Evolutionary conservation across 1,284 basidiomycete species (phyloP).

Genomic region (Agroathelia rolfsii): DNA sequence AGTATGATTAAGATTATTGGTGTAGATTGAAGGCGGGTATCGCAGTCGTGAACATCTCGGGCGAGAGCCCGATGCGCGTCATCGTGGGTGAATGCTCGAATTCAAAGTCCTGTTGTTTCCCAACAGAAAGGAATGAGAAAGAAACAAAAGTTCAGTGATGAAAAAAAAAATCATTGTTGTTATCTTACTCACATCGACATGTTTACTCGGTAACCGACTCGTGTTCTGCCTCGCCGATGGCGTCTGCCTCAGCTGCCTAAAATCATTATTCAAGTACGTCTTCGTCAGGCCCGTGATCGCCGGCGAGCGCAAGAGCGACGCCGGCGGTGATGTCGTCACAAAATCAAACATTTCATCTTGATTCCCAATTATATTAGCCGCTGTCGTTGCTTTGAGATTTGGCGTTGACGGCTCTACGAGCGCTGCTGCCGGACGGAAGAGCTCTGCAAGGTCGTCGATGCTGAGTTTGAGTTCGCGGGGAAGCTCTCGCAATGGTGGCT

Average conservation of each 20-base stretch:
- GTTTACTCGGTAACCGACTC: conserved; percentile 71
- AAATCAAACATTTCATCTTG: conserved; percentile 27
- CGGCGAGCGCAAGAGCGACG: conserved; percentile 59
- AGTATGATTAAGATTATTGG: too few relatives aligned
- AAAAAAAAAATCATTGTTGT: conserved; percentile 7
- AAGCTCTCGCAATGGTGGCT: conserved; percentile 20
- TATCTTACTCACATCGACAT: conserved; percentile 53
- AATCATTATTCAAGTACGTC: conserved; percentile 69
- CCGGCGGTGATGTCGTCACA: conserved; percentile 58
- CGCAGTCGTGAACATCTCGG: too few relatives aligned
- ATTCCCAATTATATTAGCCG: conserved; percentile 43
- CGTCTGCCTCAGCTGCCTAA: conserved; percentile 57
- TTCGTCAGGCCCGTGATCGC: conserved; percentile 72
- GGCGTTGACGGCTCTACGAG: conserved; percentile 25
- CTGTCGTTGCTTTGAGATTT: conserved; percentile 37
- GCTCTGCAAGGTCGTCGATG: conserved; percentile 23
- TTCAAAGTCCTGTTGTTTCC: conserved; percentile 15
- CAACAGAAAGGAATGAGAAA: conserved; percentile 7
- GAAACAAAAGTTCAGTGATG: conserved; percentile 8
- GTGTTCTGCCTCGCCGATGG: conserved; percentile 66
- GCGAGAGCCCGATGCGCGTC: too few relatives aligned
- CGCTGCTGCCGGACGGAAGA: conserved; percentile 23
- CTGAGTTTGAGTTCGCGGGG: conserved; percentile 24
- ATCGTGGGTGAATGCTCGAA: too few relatives aligned
- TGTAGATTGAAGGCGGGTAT: too few relatives aligned